A percentile compares a stretch with the other conserved stretches of the same genome.
phyloP scores from a whole-genome alignment of 108 stramenopile species.

The Licmophora abbreviata region DNA sequence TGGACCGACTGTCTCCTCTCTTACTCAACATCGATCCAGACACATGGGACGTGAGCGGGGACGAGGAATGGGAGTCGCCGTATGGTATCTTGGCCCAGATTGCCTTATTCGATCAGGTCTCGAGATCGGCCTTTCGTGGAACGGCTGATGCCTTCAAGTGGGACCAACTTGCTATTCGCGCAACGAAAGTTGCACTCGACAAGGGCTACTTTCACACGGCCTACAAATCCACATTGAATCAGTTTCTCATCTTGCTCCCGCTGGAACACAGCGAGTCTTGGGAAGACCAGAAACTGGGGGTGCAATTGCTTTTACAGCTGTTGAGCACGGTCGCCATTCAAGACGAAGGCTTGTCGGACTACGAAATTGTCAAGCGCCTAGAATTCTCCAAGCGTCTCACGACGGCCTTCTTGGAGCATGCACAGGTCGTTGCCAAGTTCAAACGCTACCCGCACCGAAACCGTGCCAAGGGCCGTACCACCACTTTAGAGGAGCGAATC shows the following conservation, averaged over 20 bases:
- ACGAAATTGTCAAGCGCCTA: slow-evolving; percentile 14
- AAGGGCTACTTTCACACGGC: slow-evolving; percentile 12
- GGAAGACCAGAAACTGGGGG: slow-evolving; percentile 15
- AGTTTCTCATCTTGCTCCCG: slow-evolving; percentile 11
- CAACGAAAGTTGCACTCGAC: slow-evolving; percentile 10
- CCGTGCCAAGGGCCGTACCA: slow-evolving; percentile 4
- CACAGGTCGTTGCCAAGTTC: slow-evolving; percentile 11
- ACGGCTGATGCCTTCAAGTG: slow-evolving; percentile 10
- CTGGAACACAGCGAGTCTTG: slow-evolving; percentile 8
- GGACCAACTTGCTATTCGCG: slow-evolving; percentile 7
- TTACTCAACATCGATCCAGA: too few relatives aligned
- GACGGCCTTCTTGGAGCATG: slow-evolving; percentile 12
- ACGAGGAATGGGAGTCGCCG: slow-evolving; percentile 10
- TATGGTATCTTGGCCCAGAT: slow-evolving; percentile 11
- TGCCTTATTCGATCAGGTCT: slow-evolving; percentile 11
- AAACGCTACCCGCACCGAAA: slow-evolving; percentile 10
- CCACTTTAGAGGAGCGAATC: slow-evolving; percentile 11
- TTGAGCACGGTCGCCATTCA: slow-evolving; percentile 11
- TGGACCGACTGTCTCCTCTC: too few relatives aligned
- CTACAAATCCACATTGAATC: slow-evolving; percentile 12
- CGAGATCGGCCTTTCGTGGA: slow-evolving; percentile 9
- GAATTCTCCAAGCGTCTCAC: slow-evolving; percentile 11
- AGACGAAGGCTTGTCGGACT: slow-evolving; percentile 10
- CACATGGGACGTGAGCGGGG: not conserved
- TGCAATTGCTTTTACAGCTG: slow-evolving; percentile 1